A percentile compares a stretch with the other conserved stretches of the same genome.
Evolutionary conservation across 306 rosid species (phyloP).

Genomic region (Crotalaria pallida): DNA sequence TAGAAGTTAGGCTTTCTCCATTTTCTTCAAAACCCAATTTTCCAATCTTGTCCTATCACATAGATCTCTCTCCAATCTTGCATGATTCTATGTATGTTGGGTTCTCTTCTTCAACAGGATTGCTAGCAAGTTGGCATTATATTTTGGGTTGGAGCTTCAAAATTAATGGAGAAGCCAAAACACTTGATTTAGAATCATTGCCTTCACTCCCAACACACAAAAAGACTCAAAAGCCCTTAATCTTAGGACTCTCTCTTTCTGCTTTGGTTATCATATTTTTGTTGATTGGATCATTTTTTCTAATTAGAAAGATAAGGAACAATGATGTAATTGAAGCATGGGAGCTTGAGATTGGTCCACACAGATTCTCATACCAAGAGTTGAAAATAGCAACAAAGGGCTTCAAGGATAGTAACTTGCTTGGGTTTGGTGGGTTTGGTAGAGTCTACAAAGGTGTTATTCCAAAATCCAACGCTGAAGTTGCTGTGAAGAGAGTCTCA

Average conservation of each 20-base stretch:
- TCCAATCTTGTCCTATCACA: constrained; percentile 34
- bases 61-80: constrained; percentile 46
- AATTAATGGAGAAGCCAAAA: constrained; percentile 40
- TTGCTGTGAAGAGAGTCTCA: constrained; percentile 55
- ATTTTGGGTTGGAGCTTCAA: constrained; percentile 61
- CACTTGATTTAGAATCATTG: constrained; percentile 32
- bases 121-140: constrained; percentile 42
- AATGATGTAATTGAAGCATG: constrained; percentile 46
- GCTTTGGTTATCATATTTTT: constrained; percentile 9
- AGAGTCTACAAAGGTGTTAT: constrained; percentile 49
- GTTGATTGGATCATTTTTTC: constrained; percentile 4
- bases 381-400: constrained; percentile 46
- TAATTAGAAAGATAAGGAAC: constrained; percentile 28
- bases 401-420: constrained; percentile 41
- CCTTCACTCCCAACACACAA: constrained; percentile 30
- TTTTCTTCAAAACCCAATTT: constrained; percentile 38
- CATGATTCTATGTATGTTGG: constrained; percentile 52
- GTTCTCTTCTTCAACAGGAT: constrained; percentile 53
- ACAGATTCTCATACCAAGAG: constrained; percentile 52
- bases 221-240: neutral
- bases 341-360: constrained; percentile 64
- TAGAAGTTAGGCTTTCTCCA: constrained; percentile 44
- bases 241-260: constrained; percentile 28
- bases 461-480: constrained; percentile 26
- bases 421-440: constrained; percentile 67